A percentile compares a stretch with the other conserved stretches of the same genome.
These are phyloP conservation scores for Drechslerella stenobrocha DNA, from an alignment of 2,329 filamentous ascomycete species.

Conservation along the genomic window DNA sequence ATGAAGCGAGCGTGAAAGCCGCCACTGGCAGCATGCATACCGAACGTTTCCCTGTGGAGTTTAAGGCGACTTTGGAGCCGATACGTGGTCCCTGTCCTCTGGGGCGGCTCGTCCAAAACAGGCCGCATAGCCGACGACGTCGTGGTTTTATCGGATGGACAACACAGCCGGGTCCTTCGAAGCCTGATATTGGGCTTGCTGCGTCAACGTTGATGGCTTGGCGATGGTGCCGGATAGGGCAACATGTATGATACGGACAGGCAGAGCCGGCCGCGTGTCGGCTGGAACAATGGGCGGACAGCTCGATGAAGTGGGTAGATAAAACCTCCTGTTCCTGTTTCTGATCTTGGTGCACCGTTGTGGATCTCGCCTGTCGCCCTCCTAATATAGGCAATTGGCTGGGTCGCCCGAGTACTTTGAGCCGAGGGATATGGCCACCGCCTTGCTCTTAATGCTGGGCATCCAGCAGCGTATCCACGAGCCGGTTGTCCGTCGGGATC, in stretches of 20 bases:
- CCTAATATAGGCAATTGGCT: background rate
- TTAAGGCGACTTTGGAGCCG: background rate
- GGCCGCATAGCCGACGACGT: background rate
- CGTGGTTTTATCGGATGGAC: slow-evolving; percentile 40
- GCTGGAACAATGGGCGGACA: background rate
- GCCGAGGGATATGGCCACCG: background rate
- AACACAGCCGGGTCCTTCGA: slow-evolving; percentile 20
- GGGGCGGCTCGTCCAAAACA: background rate
- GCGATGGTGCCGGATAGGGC: slow-evolving; percentile 3
- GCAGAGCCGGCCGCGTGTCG: slow-evolving; percentile 4
- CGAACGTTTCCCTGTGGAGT: background rate
- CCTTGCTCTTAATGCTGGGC: too few relatives aligned
- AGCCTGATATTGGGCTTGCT: background rate
- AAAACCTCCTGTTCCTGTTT: slow-evolving; percentile 3
- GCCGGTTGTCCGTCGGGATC: too few relatives aligned
- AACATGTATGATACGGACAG: slow-evolving; percentile 7
- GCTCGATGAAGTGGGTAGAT: background rate
- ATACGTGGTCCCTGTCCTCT: background rate
- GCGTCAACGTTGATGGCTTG: background rate
- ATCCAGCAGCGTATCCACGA: too few relatives aligned
- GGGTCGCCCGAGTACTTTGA: background rate
- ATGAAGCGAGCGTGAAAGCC: too few relatives aligned
- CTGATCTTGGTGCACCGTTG: background rate
- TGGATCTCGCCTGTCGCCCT: slow-evolving; percentile 9
- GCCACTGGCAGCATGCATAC: too few relatives aligned